These are phyloP conservation scores for Cladophialophora bantiana DNA, from an alignment of 2,329 filamentous ascomycete genomes.

Conservation along the genomic window DNA sequence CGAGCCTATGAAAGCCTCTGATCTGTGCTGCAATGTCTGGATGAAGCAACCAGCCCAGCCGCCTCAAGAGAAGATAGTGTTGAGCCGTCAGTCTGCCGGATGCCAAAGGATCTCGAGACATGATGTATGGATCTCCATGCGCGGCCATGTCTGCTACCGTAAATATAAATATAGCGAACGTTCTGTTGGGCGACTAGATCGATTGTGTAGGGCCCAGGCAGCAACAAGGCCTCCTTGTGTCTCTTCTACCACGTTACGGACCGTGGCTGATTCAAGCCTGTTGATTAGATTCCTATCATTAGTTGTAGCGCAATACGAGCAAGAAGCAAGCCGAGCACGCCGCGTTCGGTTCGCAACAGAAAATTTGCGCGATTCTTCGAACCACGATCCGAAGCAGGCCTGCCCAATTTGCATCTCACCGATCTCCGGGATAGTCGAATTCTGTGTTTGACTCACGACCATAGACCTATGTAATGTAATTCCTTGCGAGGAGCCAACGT, in stretches of 20 bases:
- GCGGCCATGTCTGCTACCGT: not conserved
- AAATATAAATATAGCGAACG: not conserved
- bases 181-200: not conserved
- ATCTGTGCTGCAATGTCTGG: conserved; percentile 9
- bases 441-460: not conserved
- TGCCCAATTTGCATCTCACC: not conserved
- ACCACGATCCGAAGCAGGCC: not conserved
- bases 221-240: not conserved
- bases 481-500: not conserved
- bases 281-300: not conserved
- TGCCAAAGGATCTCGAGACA: conserved; percentile 9
- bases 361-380: not conserved
- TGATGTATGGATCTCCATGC: not conserved
- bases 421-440: not conserved
- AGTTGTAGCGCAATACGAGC: not conserved
- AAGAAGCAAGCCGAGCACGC: not conserved
- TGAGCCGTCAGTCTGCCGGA: conserved; percentile 15
- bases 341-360: not conserved
- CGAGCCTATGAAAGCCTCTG: not conserved
- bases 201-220: not conserved
- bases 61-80: conserved; percentile 10
- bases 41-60: conserved; percentile 20
- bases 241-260: not conserved
- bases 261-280: not conserved
- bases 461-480: not conserved